phyloP scores from a whole-genome alignment of 225 moss, liverwort and hornwort genomes.

The Bryum argenteum region DNA sequence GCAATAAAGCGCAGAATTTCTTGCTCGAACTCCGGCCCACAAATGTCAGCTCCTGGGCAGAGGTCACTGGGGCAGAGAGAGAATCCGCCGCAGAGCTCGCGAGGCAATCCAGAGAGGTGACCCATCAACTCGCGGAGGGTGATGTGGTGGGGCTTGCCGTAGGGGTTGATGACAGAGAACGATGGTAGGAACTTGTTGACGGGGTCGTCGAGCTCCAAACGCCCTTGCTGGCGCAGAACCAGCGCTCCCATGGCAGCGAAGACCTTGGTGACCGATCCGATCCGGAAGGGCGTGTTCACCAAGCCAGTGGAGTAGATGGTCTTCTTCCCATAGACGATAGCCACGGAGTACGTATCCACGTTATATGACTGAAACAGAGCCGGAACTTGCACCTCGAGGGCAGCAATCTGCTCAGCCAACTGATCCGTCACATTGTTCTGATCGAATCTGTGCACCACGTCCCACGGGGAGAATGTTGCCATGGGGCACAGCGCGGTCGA shows the following conservation, averaged over 20 bases:
- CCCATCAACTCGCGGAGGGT: no score
- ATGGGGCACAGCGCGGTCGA: no score
- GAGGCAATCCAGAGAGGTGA: conserved; percentile 31
- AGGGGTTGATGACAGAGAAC: conserved; percentile 50
- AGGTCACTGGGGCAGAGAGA: neutral
- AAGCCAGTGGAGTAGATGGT: conserved; percentile 32
- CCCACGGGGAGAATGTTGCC: no score
- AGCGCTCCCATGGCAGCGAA: conserved; percentile 46
- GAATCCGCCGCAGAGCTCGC: conserved; percentile 5
- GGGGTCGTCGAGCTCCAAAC: conserved; percentile 43
- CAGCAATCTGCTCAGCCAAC: no score
- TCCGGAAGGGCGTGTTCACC: conserved; percentile 24
- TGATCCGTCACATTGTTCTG: no score
- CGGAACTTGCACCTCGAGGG: no score
- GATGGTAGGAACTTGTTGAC: conserved; percentile 45
- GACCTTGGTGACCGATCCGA: conserved; percentile 37
- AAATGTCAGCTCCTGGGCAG: no score
- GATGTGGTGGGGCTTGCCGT: conserved; percentile 8
- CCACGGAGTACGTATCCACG: no score
- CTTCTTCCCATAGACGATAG: no score
- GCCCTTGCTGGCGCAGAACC: conserved; percentile 36
- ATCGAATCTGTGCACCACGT: no score
- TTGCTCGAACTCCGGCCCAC: conserved; percentile 2
- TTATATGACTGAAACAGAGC: no score
- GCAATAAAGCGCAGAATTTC: conserved; percentile 8